Percentiles rank a stretch among this genome's conserved stretches.
Evolutionary conservation across 2,329 filamentous ascomycete species (phyloP).

Genomic region (Alternaria viburni): DNA sequence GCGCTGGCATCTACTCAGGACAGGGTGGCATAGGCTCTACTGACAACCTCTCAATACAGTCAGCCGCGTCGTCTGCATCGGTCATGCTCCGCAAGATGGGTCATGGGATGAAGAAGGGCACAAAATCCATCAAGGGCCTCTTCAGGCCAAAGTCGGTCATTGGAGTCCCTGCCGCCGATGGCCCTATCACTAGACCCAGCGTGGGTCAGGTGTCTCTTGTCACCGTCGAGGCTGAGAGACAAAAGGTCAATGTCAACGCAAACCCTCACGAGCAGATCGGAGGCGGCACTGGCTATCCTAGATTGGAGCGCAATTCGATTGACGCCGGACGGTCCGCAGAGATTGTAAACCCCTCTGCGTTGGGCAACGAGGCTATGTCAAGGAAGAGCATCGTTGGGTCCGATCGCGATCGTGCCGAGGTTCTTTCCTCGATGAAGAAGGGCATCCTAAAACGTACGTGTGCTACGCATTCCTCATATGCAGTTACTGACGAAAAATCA

Average conservation of each 20-base stretch:
- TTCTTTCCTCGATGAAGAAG: constrained; percentile 90
- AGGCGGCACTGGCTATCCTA: constrained; percentile 82
- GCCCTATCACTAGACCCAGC: constrained; percentile 68
- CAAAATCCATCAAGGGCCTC: constrained; percentile 86
- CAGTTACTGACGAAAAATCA: constrained; percentile 25
- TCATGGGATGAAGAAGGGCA: constrained; percentile 94
- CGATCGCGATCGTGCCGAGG: constrained; percentile 87
- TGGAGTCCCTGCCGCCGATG: constrained; percentile 75
- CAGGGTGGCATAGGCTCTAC: constrained; percentile 89
- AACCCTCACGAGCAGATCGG: constrained; percentile 71
- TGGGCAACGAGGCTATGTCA: constrained; percentile 56
- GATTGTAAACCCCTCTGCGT: constrained; percentile 43
- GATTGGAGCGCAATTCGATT: constrained; percentile 80
- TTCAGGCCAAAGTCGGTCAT: constrained; percentile 94
- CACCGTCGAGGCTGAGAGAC: constrained; percentile 90
- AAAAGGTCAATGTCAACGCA: constrained; percentile 78
- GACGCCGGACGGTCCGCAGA: constrained; percentile 65
- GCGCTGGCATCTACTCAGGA: constrained; percentile 90
- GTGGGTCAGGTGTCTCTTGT: constrained; percentile 93
- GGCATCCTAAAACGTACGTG: constrained; percentile 88
- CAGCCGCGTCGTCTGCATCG: constrained; percentile 86
- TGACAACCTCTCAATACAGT: constrained; percentile 91
- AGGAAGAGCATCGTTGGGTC: constrained; percentile 91
- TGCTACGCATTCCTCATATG: constrained; percentile 6
- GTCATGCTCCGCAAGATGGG: constrained; percentile 99